These are phyloP conservation scores for Paramecium primaurelia DNA, from an alignment of 73 alveolate genomes.

Conservation along the genomic window DNA sequence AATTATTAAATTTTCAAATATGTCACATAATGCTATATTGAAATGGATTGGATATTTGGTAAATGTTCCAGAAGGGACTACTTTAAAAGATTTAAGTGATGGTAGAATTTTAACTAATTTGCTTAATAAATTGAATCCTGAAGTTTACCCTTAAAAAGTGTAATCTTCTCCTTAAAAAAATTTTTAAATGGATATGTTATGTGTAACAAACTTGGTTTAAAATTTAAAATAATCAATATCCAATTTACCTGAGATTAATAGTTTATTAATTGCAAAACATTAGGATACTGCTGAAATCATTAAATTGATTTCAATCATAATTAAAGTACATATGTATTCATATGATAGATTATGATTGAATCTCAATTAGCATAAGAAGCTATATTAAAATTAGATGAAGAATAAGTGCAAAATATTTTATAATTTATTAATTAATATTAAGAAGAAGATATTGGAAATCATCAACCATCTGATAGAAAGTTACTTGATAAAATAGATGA, in stretches of 20 bases:
- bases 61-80: neutral
- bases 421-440: neutral
- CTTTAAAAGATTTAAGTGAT: constrained; percentile 9
- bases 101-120: neutral
- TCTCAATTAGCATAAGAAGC: neutral
- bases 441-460: neutral
- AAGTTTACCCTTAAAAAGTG: neutral
- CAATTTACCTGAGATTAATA: neutral
- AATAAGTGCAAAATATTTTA: neutral
- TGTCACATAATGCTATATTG: neutral
- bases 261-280: neutral
- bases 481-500: constrained; percentile 4
- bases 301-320: neutral
- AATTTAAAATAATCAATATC: neutral
- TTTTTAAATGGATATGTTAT: constrained; percentile 4
- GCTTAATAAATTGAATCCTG: constrained; percentile 13
- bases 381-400: neutral
- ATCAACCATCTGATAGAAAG: neutral
- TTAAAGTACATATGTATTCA: neutral
- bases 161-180: constrained; percentile 16
- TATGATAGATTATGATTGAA: neutral
- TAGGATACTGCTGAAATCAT: neutral
- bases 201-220: neutral
- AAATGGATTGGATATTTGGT: neutral
- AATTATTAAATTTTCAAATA: neutral